Conservation (phyloP, 148 eudicot species). For the Diospyros lotus region DNA sequence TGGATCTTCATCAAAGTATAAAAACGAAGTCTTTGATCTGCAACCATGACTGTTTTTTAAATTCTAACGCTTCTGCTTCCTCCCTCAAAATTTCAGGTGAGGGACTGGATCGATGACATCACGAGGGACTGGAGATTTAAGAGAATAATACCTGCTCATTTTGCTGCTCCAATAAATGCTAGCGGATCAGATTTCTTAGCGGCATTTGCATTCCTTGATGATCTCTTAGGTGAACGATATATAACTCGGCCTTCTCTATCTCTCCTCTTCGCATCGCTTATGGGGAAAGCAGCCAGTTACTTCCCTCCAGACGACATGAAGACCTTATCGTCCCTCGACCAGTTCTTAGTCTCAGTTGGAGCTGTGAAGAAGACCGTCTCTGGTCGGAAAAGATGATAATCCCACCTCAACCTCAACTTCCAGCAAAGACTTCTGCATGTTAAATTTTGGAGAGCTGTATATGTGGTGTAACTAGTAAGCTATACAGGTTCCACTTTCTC, state of each 20-base stretch:
- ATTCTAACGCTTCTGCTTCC: background rate
- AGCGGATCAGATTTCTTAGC: slow-evolving; percentile 81
- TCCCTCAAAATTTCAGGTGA: slow-evolving; percentile 46
- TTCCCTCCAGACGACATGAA: slow-evolving; percentile 98
- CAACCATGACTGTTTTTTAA: background rate
- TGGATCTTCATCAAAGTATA: background rate
- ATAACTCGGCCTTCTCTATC: slow-evolving; percentile 78
- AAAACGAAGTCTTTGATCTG: background rate
- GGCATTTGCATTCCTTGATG: slow-evolving; percentile 90
- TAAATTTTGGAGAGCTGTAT: background rate
- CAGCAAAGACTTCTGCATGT: background rate
- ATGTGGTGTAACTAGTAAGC: background rate
- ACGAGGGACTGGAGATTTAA: slow-evolving; percentile 85
- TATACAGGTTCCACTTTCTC: background rate
- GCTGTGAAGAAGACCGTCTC: slow-evolving; percentile 97
- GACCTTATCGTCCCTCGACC: slow-evolving; percentile 88
- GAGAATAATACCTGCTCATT: slow-evolving; percentile 96
- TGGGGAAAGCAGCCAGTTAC: slow-evolving; percentile 92
- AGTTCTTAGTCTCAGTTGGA: slow-evolving; percentile 89
- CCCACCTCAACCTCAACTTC: background rate
- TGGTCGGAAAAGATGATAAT: slow-evolving; percentile 60
- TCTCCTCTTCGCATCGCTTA: slow-evolving; percentile 63
- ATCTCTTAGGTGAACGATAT: slow-evolving; percentile 70
- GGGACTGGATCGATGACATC: slow-evolving; percentile 88
- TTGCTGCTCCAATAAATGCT: slow-evolving; percentile 84